phyloP scores from a whole-genome alignment of 2,329 filamentous ascomycete genomes.

The Arachnomyces sp. region DNA sequence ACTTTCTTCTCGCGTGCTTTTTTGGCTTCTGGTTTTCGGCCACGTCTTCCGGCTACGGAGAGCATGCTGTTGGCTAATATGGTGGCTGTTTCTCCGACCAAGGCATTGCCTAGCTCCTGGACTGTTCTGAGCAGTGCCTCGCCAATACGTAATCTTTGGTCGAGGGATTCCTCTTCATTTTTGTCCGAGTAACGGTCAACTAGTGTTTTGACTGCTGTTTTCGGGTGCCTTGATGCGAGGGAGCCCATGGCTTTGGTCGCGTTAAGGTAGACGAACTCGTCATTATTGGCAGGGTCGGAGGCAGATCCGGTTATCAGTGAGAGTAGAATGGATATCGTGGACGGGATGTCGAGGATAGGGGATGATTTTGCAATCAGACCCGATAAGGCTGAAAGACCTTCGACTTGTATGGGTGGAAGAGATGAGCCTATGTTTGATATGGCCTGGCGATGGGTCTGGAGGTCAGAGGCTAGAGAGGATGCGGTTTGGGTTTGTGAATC shows the following conservation, averaged over 20 bases:
- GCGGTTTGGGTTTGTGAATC: slow-evolving; percentile 11
- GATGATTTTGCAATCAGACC: slow-evolving; percentile 32
- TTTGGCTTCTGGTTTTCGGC: slow-evolving; percentile 28
- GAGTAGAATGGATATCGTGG: slow-evolving; percentile 32
- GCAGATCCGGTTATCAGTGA: slow-evolving; percentile 26
- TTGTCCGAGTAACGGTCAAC: slow-evolving; percentile 33
- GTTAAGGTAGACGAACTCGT: slow-evolving; percentile 38
- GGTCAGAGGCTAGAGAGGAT: slow-evolving; percentile 25
- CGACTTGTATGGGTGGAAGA: slow-evolving; percentile 35
- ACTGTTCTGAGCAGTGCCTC: slow-evolving; percentile 34
- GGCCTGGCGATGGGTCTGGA: slow-evolving; percentile 34
- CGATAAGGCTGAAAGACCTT: slow-evolving; percentile 35
- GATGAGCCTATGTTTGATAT: slow-evolving; percentile 32
- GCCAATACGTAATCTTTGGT: slow-evolving; percentile 34
- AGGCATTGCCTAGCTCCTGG: slow-evolving; percentile 30
- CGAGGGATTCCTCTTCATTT: slow-evolving; percentile 27
- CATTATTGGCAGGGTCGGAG: slow-evolving; percentile 17
- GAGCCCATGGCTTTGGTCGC: slow-evolving; percentile 34
- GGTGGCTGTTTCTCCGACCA: slow-evolving; percentile 30
- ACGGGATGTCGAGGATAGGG: slow-evolving; percentile 35
- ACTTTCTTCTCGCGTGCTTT: slow-evolving; percentile 20
- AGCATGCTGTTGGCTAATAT: slow-evolving; percentile 32
- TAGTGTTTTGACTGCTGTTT: slow-evolving; percentile 32
- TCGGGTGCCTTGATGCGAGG: slow-evolving; percentile 34
- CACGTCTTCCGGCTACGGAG: slow-evolving; percentile 31